Base-by-base conservation (phyloP, 768 basidiomycete species). In the Pilatotrama ljubarskyi region DNA sequence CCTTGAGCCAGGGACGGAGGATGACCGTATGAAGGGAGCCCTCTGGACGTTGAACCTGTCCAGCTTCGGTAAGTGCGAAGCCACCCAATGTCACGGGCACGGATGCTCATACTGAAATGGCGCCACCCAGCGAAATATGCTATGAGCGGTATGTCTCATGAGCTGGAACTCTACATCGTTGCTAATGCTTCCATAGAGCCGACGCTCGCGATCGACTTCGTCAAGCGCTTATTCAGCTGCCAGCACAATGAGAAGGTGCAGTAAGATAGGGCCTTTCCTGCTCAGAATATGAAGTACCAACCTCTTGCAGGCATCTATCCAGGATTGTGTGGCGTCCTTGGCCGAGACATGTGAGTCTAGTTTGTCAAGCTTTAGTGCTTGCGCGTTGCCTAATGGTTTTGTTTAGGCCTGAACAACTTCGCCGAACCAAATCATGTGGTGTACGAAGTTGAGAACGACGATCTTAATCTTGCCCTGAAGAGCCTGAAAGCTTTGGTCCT, bases 21-120 rank as follows among this genome's bases (percentile, higher is more conserved):
- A 91, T 65, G 91, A 93, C 70, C 82, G 89, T n/a, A 91, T 94
- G 86, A 95, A 97, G 75, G 94, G 94, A 10, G 90, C 91, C 3
- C 73, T 94, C 18, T 93, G 91, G 84, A 86, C 88, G 4, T 69
- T 93, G 29, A 87, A 90, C 67, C 76, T 79, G 9, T 77, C 85
- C 10, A 77, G 78, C 5, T 86, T 93, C 62, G 87, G 89, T 74
- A 64, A 29, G 55, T n/a, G 18, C 13, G 3, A 11, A 18, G 3
- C 8, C 5, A 9, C 3, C 5, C 8, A 4, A 13, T 26, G 35
- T 36, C 3, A 3, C 37, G n/a, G 20, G 15, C 22, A 44, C 7
- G 22, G 20, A 9, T 15, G 17, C 42, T n/a, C n/a, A n/a, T n/a
- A n/a, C n/a, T n/a, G n/a, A n/a, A n/a, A 18, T 8, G 2, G n/a